Evolutionary conservation across 306 rosid genomes (phyloP), one percentile per base, ranked within the genome.

Genomic region (Comarum palustre): DNA sequence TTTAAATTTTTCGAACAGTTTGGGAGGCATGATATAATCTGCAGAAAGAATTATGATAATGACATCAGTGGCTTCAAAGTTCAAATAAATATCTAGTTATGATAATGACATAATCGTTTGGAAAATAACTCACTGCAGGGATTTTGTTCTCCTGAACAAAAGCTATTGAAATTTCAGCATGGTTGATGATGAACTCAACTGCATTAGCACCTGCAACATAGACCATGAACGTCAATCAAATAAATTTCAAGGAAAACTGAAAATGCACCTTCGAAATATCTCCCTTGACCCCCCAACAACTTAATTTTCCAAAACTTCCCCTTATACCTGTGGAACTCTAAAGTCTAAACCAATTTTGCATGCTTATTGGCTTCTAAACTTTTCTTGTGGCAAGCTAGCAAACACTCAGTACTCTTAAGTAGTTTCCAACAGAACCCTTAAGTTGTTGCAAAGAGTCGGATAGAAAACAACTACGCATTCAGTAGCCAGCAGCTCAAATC

Each of bases 141-240:
- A 94, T 82, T 78, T 91, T 94, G 89, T 52, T 91, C 73, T 86
- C 91, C 76, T 94, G 95, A 68, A 87, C 92, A 78, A 94, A 94
- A 68, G 96, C 96, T 73, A 94, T 80, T 3, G 98, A 89, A 73
- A 94, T 85, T 86, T 94, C 96, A 75, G 90, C 97, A 69, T 89
- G 97, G 73, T 88, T 86, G 80, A 89, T 87, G 85, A 94, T 88
- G 79, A 89, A 94, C 85, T 91, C 97, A 63, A 94, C 95, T 1
- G 96, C 97, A 87, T 89, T 88, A 66, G 96, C 84, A 83, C 98
- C 97, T 94, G 95, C 73, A 59, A 73, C 47, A 63, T 55, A 80
- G 81, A 55, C 65, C 73, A 72, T 22, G 70, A 52, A 67, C 73
- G 51, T 71, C 66, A 63, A 46, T 29, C 50, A 13, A 27, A 51